Evolutionary conservation across 2,329 filamentous ascomycete genomes (phyloP), one percentile per base, ranked within the genome.

Genomic region (Fusarium foetens): DNA sequence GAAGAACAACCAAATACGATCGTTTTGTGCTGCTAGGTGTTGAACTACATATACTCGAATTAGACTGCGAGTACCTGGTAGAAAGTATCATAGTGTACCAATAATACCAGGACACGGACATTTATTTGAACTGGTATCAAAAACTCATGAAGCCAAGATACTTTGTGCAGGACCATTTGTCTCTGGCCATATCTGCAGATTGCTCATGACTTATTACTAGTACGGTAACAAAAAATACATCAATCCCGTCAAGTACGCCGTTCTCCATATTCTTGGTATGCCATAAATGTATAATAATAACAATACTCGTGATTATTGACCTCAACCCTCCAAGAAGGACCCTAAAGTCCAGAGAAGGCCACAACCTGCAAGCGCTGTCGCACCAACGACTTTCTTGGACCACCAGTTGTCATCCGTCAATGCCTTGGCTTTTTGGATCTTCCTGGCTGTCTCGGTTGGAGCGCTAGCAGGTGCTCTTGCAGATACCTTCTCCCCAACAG

Each of bases 371-470:
- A 93, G 80, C 12, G 88, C 88, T 25, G 88, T 87, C 8, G 87
- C 88, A n/a, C 90, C 90, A 35, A 89, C 81, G 4, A 87, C 81
- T 80, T 90, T 92, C 83, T 90, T 92, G 5, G 84, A 87, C 86
- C 89, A 91, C 89, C 90, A 92, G 60, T 88, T 87, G 38, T 90
- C 87, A 59, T 92, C 89, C 6, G 87, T 90, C 55, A 92, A 81
- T 36, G 91, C 89, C 75, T 89, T 92, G 17, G 90, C 79, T 33
- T 78, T 76, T 59, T 78, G 80, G 4, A 80, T 57, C 68, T 79
- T 83, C 55, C 71, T 80, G 16, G 68, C 77, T 23, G 71, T 46
- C 35, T 76, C 76, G 3, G 78, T 79, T 8, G 79, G 76, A 8
- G 65, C 73, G 45, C 75, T 79, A 16, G 77, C 78, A 16, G 79